Evolutionary conservation across 148 eudicot species (phyloP), one percentile per base, ranked within the genome.

Genomic region (Amaranthus cruentus): DNA sequence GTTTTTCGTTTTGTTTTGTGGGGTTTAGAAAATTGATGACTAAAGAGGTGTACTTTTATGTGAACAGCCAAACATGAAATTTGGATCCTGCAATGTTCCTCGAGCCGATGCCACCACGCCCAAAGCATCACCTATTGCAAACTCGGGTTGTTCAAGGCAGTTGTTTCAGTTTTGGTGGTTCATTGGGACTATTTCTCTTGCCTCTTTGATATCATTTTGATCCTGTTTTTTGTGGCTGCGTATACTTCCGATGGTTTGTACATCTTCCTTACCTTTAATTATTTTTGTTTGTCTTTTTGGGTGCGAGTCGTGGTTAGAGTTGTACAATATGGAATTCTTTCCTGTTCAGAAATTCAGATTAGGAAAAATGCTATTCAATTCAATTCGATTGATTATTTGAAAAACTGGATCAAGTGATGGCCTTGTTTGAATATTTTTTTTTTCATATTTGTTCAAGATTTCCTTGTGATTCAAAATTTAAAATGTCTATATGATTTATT

Each of bases 61-160:
- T 80, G 60, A 83, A 84, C 88, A 94, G 98, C 77, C 86, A 74
- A 89, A 94, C 75, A 81, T 75, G 86, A 82, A 89, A 55, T 91
- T 57, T 11, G 97, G 97, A 81, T 82, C 78, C 53, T 94, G 98
- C 80, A 83, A 76, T 72, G 52, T 48, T 8, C 91, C 91, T 10
- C 76, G 73, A 71, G 83, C 87, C 58, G 79, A 55, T 48, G 62
- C 65, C 62, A n/a, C 64, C 51, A 79, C 79, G 43, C 75, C 84
- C 13, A 62, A 58, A 69, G 66, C 74, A 65, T 70, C 78, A 46
- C 84, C 79, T 42, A 73, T 62, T 50, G 63, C 82, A 50, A 70
- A 80, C 74, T 66, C 68, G 48, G 83, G 79, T 47, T 14, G 64
- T 47, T 75, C 71, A 2, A 62, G 69, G 55, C 62, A 67, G 76